phyloP scores from a whole-genome alignment of 371 early-diverging fungal species.

The Mucor irregularis region DNA sequence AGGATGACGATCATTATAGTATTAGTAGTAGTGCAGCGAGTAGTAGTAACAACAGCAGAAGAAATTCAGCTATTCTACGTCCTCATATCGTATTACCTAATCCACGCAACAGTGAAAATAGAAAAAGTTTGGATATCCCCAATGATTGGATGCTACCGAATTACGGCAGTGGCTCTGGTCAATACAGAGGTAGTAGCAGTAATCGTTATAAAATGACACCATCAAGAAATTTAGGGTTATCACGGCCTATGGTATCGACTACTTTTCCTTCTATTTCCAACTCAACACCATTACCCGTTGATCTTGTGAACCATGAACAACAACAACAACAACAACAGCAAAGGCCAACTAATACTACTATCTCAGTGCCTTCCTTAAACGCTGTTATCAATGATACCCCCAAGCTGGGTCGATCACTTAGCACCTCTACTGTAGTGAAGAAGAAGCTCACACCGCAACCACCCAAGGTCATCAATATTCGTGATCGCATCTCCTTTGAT shows the following conservation, averaged over 20 bases:
- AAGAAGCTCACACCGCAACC: conserved; percentile 1
- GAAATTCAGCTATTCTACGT: conserved; percentile 39
- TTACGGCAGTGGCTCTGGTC: conserved; percentile 1
- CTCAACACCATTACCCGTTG: conserved; percentile 36
- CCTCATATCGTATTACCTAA: conserved; percentile 38
- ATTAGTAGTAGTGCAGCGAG: neutral
- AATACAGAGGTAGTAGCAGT: neutral
- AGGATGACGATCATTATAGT: conserved; percentile 2
- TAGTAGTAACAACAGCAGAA: conserved; percentile 17
- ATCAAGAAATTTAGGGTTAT: conserved; percentile 18
- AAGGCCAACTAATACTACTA: neutral
- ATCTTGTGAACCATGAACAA: neutral
- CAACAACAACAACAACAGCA: neutral
- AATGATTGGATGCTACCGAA: conserved; percentile 34
- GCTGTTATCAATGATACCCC: conserved; percentile 11
- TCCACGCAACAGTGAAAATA: conserved; percentile 18
- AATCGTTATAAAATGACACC: conserved; percentile 3
- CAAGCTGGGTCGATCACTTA: conserved; percentile 22
- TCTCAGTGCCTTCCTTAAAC: neutral
- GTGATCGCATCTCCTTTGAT: conserved; percentile 26
- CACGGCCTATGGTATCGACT: conserved; percentile 42
- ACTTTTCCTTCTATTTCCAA: conserved; percentile 46
- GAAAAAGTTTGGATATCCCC: conserved; percentile 40
- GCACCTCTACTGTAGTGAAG: conserved; percentile 10
- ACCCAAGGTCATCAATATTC: conserved; percentile 24